Percentiles rank a stretch among this genome's conserved stretches.
phyloP scores from a whole-genome alignment of 2,329 filamentous ascomycete genomes.

The Microcyclosporella mali region DNA sequence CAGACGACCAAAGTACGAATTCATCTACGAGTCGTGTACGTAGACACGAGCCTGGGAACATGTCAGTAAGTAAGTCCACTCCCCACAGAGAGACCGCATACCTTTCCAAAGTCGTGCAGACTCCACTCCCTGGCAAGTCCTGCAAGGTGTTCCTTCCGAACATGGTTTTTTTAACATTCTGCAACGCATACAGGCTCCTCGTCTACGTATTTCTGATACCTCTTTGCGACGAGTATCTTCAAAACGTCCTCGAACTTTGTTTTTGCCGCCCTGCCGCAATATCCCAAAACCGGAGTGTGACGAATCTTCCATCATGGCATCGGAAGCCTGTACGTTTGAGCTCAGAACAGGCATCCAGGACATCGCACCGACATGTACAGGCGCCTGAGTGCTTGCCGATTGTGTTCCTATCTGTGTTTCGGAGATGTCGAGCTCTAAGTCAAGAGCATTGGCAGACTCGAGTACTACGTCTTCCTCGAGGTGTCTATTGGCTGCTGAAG shows the following conservation, averaged over 20 bases:
- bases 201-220: conserved; percentile 54
- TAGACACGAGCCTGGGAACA: conserved; percentile 43
- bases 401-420: background rate
- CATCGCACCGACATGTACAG: background rate
- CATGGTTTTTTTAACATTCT: conserved; percentile 61
- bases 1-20: conserved; percentile 51
- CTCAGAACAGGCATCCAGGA: background rate
- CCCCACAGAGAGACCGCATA: too few species aligned
- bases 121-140: conserved; percentile 54
- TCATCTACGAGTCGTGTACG: conserved; percentile 53
- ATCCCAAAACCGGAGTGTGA: conserved; percentile 12
- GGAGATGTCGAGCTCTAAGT: background rate
- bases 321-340: background rate
- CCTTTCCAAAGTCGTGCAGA: conserved; percentile 55
- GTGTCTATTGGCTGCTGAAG: conserved; percentile 15
- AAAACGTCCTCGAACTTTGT: conserved; percentile 48
- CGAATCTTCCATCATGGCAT: background rate
- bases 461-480: conserved; percentile 1
- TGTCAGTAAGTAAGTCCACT: too few species aligned
- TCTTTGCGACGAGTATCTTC: conserved; percentile 51
- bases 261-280: conserved; percentile 8
- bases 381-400: background rate
- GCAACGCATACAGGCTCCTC: conserved; percentile 56
- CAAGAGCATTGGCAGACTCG: background rate
- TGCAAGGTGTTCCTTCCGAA: conserved; percentile 55